Conservation (phyloP, 2,329 filamentous ascomycete species). For the Alternaria dauci region DNA sequence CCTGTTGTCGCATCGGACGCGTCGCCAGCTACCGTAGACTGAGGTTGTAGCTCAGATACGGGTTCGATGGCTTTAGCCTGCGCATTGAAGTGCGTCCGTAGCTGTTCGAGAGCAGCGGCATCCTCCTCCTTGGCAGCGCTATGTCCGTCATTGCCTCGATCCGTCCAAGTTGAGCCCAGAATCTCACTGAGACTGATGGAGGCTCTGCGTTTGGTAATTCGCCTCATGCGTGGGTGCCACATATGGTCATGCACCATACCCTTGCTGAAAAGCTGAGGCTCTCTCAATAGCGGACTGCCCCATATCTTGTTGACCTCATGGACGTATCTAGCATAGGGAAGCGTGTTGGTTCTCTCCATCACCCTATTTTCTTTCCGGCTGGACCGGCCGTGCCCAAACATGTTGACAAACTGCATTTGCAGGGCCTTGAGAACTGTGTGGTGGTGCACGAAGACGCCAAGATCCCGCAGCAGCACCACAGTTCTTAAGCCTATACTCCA, state of each 20-base stretch:
- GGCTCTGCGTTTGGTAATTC: slow-evolving; percentile 8
- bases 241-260: slow-evolving; percentile 14
- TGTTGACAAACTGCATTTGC: slow-evolving; percentile 37
- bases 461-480: slow-evolving; percentile 40
- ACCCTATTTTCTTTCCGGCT: slow-evolving; percentile 34
- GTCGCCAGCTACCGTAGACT: not conserved
- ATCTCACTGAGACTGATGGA: slow-evolving; percentile 18
- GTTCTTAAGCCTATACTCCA: slow-evolving; percentile 43
- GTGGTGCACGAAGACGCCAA: slow-evolving; percentile 35
- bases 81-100: not conserved
- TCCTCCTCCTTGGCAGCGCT: not conserved
- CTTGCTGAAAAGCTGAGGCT: slow-evolving; percentile 27
- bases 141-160: not conserved
- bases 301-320: slow-evolving; percentile 40
- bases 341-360: slow-evolving; percentile 33
- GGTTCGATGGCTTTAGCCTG: slow-evolving; percentile 1
- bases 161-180: slow-evolving; percentile 12
- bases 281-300: slow-evolving; percentile 35
- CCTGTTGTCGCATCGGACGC: not conserved
- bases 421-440: slow-evolving; percentile 40
- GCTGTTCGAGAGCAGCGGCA: slow-evolving; percentile 1
- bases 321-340: slow-evolving; percentile 35
- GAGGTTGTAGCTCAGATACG: not conserved
- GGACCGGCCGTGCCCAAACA: slow-evolving; percentile 40
- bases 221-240: slow-evolving; percentile 31